phyloP scores from a whole-genome alignment of 2,329 filamentous ascomycete species.

The Venturia pyrina region DNA sequence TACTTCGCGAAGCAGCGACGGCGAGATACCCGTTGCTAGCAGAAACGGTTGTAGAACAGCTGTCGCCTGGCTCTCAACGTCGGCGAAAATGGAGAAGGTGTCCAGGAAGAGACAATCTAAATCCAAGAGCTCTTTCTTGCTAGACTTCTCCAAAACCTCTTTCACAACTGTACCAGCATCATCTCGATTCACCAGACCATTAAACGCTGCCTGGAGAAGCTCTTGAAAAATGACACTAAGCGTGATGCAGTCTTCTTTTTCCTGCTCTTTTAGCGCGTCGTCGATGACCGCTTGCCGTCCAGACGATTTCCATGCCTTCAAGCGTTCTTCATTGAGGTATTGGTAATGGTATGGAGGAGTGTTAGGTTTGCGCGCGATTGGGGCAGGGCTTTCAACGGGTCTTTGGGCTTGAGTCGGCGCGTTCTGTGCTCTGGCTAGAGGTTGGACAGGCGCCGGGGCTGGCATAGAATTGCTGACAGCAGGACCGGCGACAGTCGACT shows the following conservation, averaged over 20 bases:
- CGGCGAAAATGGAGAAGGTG: conserved; percentile 47
- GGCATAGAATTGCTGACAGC: background rate
- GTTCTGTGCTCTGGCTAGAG: background rate
- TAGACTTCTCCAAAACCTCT: conserved; percentile 8
- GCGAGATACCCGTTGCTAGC: conserved; percentile 60
- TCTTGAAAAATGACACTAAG: conserved; percentile 11
- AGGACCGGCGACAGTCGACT: background rate
- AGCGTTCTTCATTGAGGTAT: conserved; percentile 59
- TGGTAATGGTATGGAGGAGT: conserved; percentile 57
- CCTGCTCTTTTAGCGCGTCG: conserved; percentile 52
- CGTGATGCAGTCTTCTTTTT: conserved; percentile 52
- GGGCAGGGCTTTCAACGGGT: background rate
- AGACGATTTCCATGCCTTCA: conserved; percentile 56
- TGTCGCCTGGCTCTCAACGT: conserved; percentile 52
- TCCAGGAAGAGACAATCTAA: conserved; percentile 63
- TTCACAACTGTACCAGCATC: conserved; percentile 12
- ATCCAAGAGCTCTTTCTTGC: conserved; percentile 19
- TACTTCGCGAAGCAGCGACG: conserved; percentile 63
- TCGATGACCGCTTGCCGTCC: conserved; percentile 60
- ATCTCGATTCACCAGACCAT: background rate
- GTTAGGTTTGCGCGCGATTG: background rate
- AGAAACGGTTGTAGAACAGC: conserved; percentile 36
- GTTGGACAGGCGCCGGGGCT: background rate
- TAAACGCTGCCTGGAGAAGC: conserved; percentile 1
- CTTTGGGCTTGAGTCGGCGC: background rate